A percentile compares a stretch with the other conserved stretches of the same genome.
phyloP scores from a whole-genome alignment of 2,329 filamentous ascomycete genomes.

The Aspergillus eucalypticola region DNA sequence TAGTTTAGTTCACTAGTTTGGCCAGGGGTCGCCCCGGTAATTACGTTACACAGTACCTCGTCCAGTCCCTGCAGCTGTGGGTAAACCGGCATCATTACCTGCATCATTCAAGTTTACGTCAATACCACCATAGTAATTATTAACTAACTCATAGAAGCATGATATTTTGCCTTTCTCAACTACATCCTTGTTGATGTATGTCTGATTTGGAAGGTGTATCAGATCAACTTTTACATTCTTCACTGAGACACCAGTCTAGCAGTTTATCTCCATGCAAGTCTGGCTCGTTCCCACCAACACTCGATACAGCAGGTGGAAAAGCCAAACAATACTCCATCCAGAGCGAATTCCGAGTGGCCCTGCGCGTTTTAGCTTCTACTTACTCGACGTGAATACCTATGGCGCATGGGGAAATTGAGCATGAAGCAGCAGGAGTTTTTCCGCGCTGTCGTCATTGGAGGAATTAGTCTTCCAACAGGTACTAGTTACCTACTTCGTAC shows the following conservation, averaged over 20 bases:
- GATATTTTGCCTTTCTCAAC: too few species aligned
- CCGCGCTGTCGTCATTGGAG: background rate
- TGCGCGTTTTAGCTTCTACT: background rate
- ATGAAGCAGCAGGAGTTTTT: background rate
- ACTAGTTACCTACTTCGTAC: too few species aligned
- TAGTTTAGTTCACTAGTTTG: background rate
- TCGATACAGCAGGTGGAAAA: background rate
- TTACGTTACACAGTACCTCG: background rate
- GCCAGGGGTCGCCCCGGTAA: background rate
- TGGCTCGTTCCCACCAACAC: background rate
- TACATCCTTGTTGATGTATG: background rate
- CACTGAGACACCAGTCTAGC: background rate
- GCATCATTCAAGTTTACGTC: background rate
- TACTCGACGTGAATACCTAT: background rate
- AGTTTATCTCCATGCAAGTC: background rate
- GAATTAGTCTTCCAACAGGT: background rate
- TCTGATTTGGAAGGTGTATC: background rate
- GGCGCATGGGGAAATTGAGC: background rate
- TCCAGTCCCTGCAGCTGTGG: background rate
- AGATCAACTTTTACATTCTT: background rate
- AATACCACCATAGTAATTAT: background rate
- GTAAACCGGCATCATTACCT: background rate
- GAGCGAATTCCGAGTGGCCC: background rate
- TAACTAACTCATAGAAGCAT: too few species aligned
- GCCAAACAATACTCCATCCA: background rate